phyloP scores from a whole-genome alignment of 768 basidiomycete species.

The Galerina marginata region DNA sequence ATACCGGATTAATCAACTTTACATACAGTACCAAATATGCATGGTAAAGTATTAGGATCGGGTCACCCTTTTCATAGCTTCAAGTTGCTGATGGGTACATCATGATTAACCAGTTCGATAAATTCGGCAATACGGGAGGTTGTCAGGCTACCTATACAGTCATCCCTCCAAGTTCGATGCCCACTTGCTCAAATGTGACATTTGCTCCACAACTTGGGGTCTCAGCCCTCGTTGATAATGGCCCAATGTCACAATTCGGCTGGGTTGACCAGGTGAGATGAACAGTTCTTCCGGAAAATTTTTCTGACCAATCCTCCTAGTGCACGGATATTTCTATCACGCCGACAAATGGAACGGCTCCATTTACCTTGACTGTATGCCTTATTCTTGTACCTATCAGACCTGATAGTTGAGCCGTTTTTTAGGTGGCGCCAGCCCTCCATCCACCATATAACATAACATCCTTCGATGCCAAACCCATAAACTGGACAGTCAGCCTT shows the following conservation, averaged over 20 bases:
- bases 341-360: slow-evolving; percentile 62
- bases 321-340: slow-evolving; percentile 62
- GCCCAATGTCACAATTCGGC: slow-evolving; percentile 62
- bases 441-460: slow-evolving; percentile 68
- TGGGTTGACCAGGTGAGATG: slow-evolving; percentile 58
- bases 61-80: too few relatives aligned
- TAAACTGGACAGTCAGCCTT: slow-evolving; percentile 64
- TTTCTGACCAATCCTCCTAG: slow-evolving; percentile 30
- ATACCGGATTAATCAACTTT: neutral
- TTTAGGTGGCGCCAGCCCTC: slow-evolving; percentile 60
- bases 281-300: neutral
- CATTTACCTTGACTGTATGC: slow-evolving; percentile 61
- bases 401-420: neutral
- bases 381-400: neutral
- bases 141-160: slow-evolving; percentile 65
- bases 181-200: slow-evolving; percentile 58
- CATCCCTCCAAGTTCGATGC: slow-evolving; percentile 46
- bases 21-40: slow-evolving; percentile 63
- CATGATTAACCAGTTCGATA: slow-evolving; percentile 50
- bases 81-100: neutral
- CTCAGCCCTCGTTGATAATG: slow-evolving; percentile 46
- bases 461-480: slow-evolving; percentile 39
- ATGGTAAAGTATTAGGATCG: slow-evolving; percentile 46
- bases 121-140: slow-evolving; percentile 61
- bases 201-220: slow-evolving; percentile 50